Evolutionary conservation across 2,329 filamentous ascomycete species (phyloP), one percentile per base, ranked within the genome.

Genomic region (Penicillium olsonii): DNA sequence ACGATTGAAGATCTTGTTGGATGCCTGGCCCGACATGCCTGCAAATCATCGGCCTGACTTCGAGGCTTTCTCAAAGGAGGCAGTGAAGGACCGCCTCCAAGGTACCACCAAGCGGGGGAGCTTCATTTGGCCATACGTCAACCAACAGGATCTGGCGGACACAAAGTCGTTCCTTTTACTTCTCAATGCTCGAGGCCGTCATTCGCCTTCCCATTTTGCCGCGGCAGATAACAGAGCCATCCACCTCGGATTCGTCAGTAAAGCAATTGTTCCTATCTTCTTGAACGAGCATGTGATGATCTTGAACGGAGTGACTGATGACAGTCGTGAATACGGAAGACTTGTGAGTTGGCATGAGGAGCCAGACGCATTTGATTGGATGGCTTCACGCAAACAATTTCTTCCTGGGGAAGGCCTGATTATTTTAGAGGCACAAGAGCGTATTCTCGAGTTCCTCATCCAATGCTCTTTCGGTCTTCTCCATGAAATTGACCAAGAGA

Each of bases 51-150:
- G 78, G 0, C 80, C 81, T 0, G 81, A 84, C 49, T 78, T 81
- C 31, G 60, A 64, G 6, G 62, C 59, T 19, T 62, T 70, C 26
- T 49, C 48, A 9, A 62, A 58, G 35, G 59, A 62, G 8, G 6
- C 26, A 41, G 24, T 1, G 56, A 58, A 3, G 60, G 59, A 10
- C 14, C 19, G 19, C n/a, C 6, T n/a, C 7, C 37, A 53, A 57
- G 19, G 37, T n/a, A 41, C 27, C 29, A 40, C 35, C 19, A 58
- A 66, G n/a, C 56, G 48, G 7, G 69, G 74, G 5, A 45, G 65
- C 8, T 81, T 68, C 51, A 61, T 80, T 35, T 83, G 75, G 72
- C 82, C 82, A 0, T 71, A 78, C 38, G 76, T 85, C 60, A 85
- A 85, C 54, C 68, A 79, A 34, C 78, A 85, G 46, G 82, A 85